Conservation (phyloP, 139 green algal species). For the Microglena sp. region DNA sequence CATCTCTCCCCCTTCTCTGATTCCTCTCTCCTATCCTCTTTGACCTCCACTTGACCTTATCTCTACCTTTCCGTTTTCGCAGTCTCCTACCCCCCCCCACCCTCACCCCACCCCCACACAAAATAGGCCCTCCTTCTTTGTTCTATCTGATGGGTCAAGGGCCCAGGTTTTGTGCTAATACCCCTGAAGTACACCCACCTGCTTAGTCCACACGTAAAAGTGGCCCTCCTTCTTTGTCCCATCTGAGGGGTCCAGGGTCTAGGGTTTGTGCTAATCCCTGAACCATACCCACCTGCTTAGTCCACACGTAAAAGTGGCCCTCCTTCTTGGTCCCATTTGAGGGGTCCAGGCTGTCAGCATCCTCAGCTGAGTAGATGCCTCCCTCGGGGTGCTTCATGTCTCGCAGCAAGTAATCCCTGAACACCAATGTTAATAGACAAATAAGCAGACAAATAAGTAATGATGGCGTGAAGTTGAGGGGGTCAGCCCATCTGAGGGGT, state of each 20-base stretch:
- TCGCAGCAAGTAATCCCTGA: slow-evolving; percentile 74
- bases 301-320: slow-evolving; percentile 76
- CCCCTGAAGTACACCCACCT: too few relatives aligned
- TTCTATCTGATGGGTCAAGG: slow-evolving; percentile 32
- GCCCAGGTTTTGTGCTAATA: too few relatives aligned
- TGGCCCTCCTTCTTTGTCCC: slow-evolving; percentile 62
- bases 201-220: slow-evolving; percentile 68
- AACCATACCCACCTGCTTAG: slow-evolving; percentile 7
- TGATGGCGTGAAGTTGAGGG: neutral
- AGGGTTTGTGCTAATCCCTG: too few relatives aligned
- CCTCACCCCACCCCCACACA: too few relatives aligned
- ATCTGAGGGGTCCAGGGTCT: slow-evolving; percentile 45
- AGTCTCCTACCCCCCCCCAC: too few relatives aligned
- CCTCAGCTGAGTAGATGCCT: slow-evolving; percentile 11
- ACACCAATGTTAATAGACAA: too few relatives aligned
- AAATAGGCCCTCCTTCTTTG: slow-evolving; percentile 70
- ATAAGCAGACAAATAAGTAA: too few relatives aligned
- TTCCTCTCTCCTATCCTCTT: too few relatives aligned
- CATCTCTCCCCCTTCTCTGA: too few relatives aligned
- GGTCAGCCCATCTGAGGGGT: neutral
- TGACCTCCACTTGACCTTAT: too few relatives aligned
- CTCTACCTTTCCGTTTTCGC: too few relatives aligned
- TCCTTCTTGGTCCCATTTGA: slow-evolving; percentile 51
- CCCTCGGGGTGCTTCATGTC: slow-evolving; percentile 67
- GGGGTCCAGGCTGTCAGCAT: slow-evolving; percentile 63